Conservation (phyloP, 768 basidiomycete genomes). For the Rhizopogon rudus region DNA sequence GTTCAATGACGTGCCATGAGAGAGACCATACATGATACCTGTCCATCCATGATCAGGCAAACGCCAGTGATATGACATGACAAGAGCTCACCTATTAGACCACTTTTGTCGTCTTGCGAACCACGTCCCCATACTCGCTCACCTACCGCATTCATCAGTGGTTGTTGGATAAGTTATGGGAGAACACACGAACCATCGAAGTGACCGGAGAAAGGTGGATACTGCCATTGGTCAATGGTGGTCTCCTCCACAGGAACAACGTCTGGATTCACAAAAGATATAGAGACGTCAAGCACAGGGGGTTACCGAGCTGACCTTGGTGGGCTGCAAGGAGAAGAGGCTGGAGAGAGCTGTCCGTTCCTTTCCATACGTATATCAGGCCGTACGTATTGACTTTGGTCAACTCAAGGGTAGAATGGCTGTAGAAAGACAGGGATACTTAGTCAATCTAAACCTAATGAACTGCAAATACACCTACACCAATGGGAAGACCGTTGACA, state of each 20-base stretch:
- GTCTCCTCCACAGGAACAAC: constrained; percentile 62
- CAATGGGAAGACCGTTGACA: constrained; percentile 54
- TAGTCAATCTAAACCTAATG: background rate
- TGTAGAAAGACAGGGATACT: constrained; percentile 13
- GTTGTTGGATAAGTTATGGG: background rate
- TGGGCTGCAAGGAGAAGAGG: constrained; percentile 52
- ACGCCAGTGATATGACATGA: background rate
- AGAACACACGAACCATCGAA: constrained; percentile 41
- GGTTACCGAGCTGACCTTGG: constrained; percentile 35
- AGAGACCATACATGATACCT: constrained; percentile 43
- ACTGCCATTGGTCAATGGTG: constrained; percentile 51
- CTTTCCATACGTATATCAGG: constrained; percentile 55
- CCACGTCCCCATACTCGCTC: constrained; percentile 48
- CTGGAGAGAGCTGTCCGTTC: constrained; percentile 42
- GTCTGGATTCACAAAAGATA: constrained; percentile 31
- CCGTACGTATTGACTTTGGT: constrained; percentile 61
- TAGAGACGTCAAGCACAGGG: background rate
- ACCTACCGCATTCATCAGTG: constrained; percentile 14
- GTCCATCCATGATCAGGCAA: too few relatives aligned
- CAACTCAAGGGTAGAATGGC: constrained; percentile 45
- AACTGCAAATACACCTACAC: constrained; percentile 33
- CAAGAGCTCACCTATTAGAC: constrained; percentile 38
- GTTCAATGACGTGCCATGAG: background rate
- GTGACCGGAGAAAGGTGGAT: constrained; percentile 60
- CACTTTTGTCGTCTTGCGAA: constrained; percentile 55